phyloP scores from a whole-genome alignment of 495 filamentous ascomycete genomes.

The Tuber microsphaerosporum region DNA sequence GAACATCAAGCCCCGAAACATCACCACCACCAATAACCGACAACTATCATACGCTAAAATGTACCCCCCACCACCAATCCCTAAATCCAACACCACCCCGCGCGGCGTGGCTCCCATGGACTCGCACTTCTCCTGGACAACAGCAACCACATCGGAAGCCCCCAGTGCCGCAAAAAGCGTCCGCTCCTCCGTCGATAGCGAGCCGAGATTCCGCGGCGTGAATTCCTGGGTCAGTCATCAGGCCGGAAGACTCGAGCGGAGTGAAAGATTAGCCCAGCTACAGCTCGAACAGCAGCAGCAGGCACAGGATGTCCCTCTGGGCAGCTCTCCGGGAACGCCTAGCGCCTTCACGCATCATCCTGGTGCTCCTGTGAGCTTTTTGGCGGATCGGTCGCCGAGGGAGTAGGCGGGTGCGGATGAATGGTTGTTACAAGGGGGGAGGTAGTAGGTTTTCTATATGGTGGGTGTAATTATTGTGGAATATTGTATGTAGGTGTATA shows the following conservation, averaged over 20 bases:
- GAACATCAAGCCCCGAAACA: conserved; percentile 10
- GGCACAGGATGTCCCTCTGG: no score
- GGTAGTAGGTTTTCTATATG: background rate
- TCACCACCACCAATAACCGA: background rate
- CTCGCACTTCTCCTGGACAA: conserved; percentile 33
- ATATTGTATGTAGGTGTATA: background rate
- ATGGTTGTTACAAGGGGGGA: conserved; percentile 3
- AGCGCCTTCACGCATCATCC: conserved; percentile 26
- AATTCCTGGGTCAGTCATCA: conserved; percentile 60
- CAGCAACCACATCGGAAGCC: background rate
- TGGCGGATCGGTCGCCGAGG: conserved; percentile 8
- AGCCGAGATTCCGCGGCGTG: conserved; percentile 52
- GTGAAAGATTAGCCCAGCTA: conserved; percentile 16
- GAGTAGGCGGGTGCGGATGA: conserved; percentile 22
- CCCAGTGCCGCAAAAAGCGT: conserved; percentile 7
- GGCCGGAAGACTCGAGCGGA: conserved; percentile 25
- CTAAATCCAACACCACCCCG: conserved; percentile 18
- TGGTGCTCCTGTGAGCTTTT: conserved; percentile 24
- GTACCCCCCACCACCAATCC: conserved; percentile 21
- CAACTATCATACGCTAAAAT: background rate
- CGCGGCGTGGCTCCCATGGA: conserved; percentile 7
- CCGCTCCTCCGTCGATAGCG: conserved; percentile 26
- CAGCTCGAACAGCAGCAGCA: conserved; percentile 9
- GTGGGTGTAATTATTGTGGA: background rate
- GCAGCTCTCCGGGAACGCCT: conserved; percentile 19